Evolutionary conservation across 2,329 filamentous ascomycete genomes (phyloP), one percentile per base, ranked within the genome.

Genomic region (Stachybotrys chartarum): DNA sequence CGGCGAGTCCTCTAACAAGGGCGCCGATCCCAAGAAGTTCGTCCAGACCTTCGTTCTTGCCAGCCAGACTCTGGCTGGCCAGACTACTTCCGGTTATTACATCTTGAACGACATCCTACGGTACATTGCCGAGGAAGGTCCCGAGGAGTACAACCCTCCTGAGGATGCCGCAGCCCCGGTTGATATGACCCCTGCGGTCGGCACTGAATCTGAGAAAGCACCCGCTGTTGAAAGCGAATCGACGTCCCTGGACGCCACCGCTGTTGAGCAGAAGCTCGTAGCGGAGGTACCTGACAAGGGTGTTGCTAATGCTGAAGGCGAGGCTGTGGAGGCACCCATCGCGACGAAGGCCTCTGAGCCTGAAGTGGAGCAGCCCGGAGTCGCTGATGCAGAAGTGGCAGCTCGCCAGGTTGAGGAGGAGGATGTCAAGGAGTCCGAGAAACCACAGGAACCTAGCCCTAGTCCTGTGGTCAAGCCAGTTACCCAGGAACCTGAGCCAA

Each of bases 101-200:
- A 93, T 99, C 39, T 83, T 99, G 65, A 99, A 99, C 74, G 94
- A 99, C 69, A 96, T 99, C 70, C 91, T 97, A 78, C 84, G 94
- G 64, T 97, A 95, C 75, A 86, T 99, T 62, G 85, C 87, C 61
- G 90, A 94, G 59, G 89, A 93, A 64, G 81, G 81, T 47, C 91
- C 97, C 58, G 90, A 90, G 57, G 85, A 87, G 58, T 75, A 62
- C 50, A 58, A 84, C 31, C 57, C 59, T 50, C 67, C 70, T 53
- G 60, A 62, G 5, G 71, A 74, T 56, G 62, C 69, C 44, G 61
- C 67, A n/a, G 58, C 60, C 24, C 59, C 62, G 42, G 59, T 64
- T 49, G 61, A 60, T 12, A 62, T 67, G 50, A 59, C 63, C 44
- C 60, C 64, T 35, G 62, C 64, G 32, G 66, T 63, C 32, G 71